Evolutionary conservation across 805 yeast genomes (phyloP).

Genomic region (Candida sithepensis): DNA sequence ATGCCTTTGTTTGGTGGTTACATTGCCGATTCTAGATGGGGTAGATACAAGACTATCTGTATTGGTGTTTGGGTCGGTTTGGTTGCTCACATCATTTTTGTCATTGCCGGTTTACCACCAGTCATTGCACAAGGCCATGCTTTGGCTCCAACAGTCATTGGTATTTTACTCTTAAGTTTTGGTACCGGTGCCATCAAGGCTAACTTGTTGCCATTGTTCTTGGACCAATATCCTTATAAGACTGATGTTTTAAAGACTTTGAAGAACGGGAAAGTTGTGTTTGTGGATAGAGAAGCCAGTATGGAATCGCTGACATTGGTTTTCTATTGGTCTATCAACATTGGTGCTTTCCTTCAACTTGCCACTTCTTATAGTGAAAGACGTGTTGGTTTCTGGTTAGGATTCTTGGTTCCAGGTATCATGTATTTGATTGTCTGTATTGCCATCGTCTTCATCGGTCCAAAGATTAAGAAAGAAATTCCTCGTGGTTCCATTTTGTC

Average conservation of each 20-base stretch:
- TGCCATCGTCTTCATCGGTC: slow-evolving; percentile 36
- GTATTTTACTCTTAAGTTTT: slow-evolving; percentile 35
- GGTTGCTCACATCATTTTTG: slow-evolving; percentile 43
- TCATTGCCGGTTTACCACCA: slow-evolving; percentile 47
- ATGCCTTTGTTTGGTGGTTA: slow-evolving; percentile 52
- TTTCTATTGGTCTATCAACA: slow-evolving; percentile 53
- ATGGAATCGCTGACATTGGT: slow-evolving; percentile 38
- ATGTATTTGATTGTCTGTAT: slow-evolving; percentile 51
- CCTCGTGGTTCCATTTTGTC: slow-evolving; percentile 47
- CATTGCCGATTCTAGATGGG: slow-evolving; percentile 45
- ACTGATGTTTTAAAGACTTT: slow-evolving; percentile 56
- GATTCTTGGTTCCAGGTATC: slow-evolving; percentile 51
- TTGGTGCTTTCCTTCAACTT: slow-evolving; percentile 51
- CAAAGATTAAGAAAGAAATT: slow-evolving; percentile 31
- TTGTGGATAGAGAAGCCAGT: slow-evolving; percentile 44
- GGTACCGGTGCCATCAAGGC: slow-evolving; percentile 57
- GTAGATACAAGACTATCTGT: slow-evolving; percentile 47
- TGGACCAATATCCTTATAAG: slow-evolving; percentile 63
- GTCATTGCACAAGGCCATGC: slow-evolving; percentile 37
- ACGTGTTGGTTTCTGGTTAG: slow-evolving; percentile 52
- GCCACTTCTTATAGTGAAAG: slow-evolving; percentile 51
- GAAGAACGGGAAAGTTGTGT: slow-evolving; percentile 63
- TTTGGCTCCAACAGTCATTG: slow-evolving; percentile 40
- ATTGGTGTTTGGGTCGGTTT: slow-evolving; percentile 46
- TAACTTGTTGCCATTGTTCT: slow-evolving; percentile 44